phyloP scores from a whole-genome alignment of 1,284 basidiomycete species.

The Coniferiporia sulphurascens region DNA sequence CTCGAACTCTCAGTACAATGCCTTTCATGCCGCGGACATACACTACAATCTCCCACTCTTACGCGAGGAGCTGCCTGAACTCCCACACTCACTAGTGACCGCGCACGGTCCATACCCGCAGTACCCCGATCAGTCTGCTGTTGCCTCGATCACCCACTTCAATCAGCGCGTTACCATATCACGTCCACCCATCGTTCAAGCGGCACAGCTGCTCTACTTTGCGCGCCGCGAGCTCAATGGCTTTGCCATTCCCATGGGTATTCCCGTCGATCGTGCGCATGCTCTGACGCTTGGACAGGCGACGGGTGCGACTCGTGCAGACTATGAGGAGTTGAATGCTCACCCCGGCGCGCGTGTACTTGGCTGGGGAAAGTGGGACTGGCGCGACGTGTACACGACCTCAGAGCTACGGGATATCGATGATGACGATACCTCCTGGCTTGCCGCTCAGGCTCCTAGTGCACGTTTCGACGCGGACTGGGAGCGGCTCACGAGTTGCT shows the following conservation, averaged over 20 bases:
- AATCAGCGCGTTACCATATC: constrained; percentile 34
- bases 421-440: constrained; percentile 21
- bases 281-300: constrained; percentile 30
- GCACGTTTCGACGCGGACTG: constrained; percentile 54
- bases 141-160: constrained; percentile 35
- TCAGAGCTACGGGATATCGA: constrained; percentile 22
- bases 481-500: constrained; percentile 49
- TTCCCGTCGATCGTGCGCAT: constrained; percentile 43
- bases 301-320: constrained; percentile 48
- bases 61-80: constrained; percentile 20
- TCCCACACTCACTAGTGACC: constrained; percentile 40
- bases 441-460: constrained; percentile 25
- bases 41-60: constrained; percentile 51
- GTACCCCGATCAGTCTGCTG: constrained; percentile 38
- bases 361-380: constrained; percentile 35
- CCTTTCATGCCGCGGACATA: constrained; percentile 53
- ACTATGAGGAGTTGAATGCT: constrained; percentile 55
- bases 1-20: constrained; percentile 40
- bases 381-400: constrained; percentile 30
- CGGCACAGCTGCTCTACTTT: constrained; percentile 61
- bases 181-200: constrained; percentile 46
- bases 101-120: constrained; percentile 53
- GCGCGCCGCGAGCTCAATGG: constrained; percentile 48
- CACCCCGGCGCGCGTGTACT: constrained; percentile 31
- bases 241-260: constrained; percentile 39